Percentiles rank a stretch among this genome's conserved stretches.
These are phyloP conservation scores for Tulasnella sp. DNA, from an alignment of 768 basidiomycete species.

Conservation along the genomic window DNA sequence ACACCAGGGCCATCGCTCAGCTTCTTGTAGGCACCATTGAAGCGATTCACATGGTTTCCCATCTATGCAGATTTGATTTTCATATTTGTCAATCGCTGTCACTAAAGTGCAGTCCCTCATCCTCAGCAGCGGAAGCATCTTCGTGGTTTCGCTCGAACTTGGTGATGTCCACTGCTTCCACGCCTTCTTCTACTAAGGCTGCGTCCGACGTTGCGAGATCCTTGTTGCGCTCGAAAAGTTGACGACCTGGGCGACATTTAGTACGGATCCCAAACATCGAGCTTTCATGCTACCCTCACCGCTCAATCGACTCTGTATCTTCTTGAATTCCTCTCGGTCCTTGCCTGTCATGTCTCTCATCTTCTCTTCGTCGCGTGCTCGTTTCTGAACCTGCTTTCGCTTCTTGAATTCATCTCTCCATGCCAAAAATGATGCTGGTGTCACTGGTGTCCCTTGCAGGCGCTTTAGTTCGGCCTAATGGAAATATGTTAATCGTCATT, in stretches of 20 bases:
- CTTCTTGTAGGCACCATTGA: too few relatives aligned
- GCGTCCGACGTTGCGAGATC: constrained; percentile 67
- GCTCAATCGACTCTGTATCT: constrained; percentile 45
- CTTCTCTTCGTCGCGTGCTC: constrained; percentile 67
- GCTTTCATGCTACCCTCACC: too few relatives aligned
- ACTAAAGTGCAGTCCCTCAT: constrained; percentile 61
- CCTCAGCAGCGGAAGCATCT: constrained; percentile 34
- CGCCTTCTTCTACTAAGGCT: constrained; percentile 65
- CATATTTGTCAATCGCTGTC: constrained; percentile 58
- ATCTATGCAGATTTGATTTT: too few relatives aligned
- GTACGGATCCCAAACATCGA: too few relatives aligned
- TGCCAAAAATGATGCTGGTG: constrained; percentile 60
- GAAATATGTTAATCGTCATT: background rate
- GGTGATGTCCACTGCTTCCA: constrained; percentile 76
- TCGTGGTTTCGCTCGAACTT: constrained; percentile 67
- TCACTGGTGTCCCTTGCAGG: constrained; percentile 88
- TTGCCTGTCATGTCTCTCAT: constrained; percentile 60
- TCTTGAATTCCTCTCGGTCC: constrained; percentile 79
- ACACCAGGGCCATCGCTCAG: too few relatives aligned
- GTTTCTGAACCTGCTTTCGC: constrained; percentile 48
- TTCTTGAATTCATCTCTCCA: constrained; percentile 77
- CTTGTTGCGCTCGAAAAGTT: constrained; percentile 79
- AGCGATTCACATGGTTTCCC: too few relatives aligned
- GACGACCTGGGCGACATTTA: constrained; percentile 53
- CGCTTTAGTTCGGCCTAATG: constrained; percentile 74